Evolutionary conservation across 75 land plant species (phyloP).

Genomic region (Cunninghamia lanceolata): DNA sequence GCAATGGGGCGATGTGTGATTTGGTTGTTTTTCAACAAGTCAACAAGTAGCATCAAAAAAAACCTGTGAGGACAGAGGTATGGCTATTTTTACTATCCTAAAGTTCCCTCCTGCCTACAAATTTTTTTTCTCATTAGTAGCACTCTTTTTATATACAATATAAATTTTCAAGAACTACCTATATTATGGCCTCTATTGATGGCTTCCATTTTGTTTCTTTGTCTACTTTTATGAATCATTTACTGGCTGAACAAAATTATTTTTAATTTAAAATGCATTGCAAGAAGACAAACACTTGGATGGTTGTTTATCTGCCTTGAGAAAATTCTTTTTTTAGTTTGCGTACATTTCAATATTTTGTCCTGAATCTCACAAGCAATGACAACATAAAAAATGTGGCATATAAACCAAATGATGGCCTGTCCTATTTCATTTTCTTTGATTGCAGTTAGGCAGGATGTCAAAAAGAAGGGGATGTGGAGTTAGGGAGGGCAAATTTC

Average conservation of each 20-base stretch:
- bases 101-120: not conserved
- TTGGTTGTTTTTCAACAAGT: no score
- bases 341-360: not conserved
- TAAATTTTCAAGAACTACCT: not conserved
- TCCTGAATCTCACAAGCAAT: not conserved
- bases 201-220: not conserved
- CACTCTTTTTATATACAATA: not conserved
- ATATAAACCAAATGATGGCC: no score
- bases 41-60: constrained; percentile 18
- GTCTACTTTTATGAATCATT: not conserved
- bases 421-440: no score
- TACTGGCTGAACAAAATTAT: no score
- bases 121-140: not conserved
- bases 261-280: not conserved
- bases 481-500: constrained; percentile 33
- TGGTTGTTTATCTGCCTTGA: not conserved
- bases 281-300: not conserved
- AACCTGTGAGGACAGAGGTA: constrained; percentile 42
- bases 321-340: no score
- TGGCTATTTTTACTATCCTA: not conserved
- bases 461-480: constrained; percentile 9
- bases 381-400: no score
- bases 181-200: not conserved
- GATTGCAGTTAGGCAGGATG: no score
- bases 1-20: no score